These are phyloP conservation scores for Penicillium lividum DNA, from an alignment of 495 filamentous ascomycete genomes.

Conservation along the genomic window DNA sequence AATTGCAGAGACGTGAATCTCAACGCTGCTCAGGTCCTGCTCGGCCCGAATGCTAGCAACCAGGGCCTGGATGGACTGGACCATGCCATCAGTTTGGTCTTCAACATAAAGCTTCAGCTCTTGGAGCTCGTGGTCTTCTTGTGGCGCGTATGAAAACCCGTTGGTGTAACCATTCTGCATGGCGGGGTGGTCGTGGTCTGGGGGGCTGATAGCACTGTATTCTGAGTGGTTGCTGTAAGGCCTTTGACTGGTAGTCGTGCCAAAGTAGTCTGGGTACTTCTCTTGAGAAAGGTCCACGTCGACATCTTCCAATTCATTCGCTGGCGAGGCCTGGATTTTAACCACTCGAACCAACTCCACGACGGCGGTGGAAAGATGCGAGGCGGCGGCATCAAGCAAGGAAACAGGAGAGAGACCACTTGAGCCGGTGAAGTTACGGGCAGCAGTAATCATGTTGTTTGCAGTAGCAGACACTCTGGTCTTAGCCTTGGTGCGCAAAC, in stretches of 20 bases:
- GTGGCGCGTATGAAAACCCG: slow-evolving; percentile 37
- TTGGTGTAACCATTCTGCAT: slow-evolving; percentile 32
- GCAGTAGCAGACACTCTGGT: slow-evolving; percentile 82
- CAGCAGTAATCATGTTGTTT: slow-evolving; percentile 92
- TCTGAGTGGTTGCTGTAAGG: slow-evolving; percentile 52
- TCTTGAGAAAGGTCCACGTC: slow-evolving; percentile 43
- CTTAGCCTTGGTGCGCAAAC: slow-evolving; percentile 66
- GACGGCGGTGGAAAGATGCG: slow-evolving; percentile 80
- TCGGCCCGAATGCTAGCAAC: slow-evolving; percentile 76
- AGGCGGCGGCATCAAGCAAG: slow-evolving; percentile 91
- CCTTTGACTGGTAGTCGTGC: slow-evolving; percentile 45
- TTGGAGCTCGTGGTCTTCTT: slow-evolving; percentile 61
- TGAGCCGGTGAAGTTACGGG: slow-evolving; percentile 81
- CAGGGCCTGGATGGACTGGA: slow-evolving; percentile 79
- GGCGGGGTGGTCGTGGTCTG: slow-evolving; percentile 33
- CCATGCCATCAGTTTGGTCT: slow-evolving; percentile 76
- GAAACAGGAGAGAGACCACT: slow-evolving; percentile 92
- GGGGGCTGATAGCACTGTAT: slow-evolving; percentile 56
- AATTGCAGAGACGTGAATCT: slow-evolving; percentile 70
- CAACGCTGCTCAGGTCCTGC: slow-evolving; percentile 63
- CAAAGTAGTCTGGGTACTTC: slow-evolving; percentile 52
- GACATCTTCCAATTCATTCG: slow-evolving; percentile 74
- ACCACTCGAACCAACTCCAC: slow-evolving; percentile 81
- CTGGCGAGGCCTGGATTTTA: slow-evolving; percentile 77
- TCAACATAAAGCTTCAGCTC: slow-evolving; percentile 85